These are phyloP conservation scores for Casaregolazyma lundiana DNA, from an alignment of 1,139 yeast genomes.

Conservation along the genomic window DNA sequence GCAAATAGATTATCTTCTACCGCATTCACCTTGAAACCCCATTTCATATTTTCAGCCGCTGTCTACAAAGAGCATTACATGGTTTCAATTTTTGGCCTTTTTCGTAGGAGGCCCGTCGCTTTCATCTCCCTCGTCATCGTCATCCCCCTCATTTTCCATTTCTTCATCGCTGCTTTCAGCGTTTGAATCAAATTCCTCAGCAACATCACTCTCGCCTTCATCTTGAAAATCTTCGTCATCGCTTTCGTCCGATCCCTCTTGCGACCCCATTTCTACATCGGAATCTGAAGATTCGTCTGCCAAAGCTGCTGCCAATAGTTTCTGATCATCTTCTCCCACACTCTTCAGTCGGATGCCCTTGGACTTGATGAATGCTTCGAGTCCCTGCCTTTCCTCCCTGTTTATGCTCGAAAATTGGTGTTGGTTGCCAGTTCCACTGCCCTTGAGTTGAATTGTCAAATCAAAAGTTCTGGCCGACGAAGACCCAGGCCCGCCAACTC, in stretches of 20 bases:
- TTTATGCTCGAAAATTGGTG: slow-evolving; percentile 87
- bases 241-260: slow-evolving; percentile 53
- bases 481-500: slow-evolving; percentile 77
- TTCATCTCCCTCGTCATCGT: slow-evolving; percentile 21
- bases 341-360: slow-evolving; percentile 80
- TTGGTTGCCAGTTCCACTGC: slow-evolving; percentile 49
- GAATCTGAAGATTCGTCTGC: slow-evolving; percentile 61
- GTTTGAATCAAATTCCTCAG: slow-evolving; percentile 85
- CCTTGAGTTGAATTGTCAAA: slow-evolving; percentile 68
- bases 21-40: too few species aligned
- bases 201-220: slow-evolving; percentile 69
- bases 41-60: too few species aligned
- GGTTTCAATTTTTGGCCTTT: slow-evolving; percentile 14
- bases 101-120: slow-evolving; percentile 25
- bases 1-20: too few species aligned
- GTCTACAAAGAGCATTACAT: not conserved
- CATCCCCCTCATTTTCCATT: slow-evolving; percentile 42
- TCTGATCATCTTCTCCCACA: slow-evolving; percentile 85
- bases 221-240: slow-evolving; percentile 55
- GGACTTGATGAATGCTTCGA: slow-evolving; percentile 71
- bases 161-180: slow-evolving; percentile 46
- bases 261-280: slow-evolving; percentile 35
- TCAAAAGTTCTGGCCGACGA: slow-evolving; percentile 85
- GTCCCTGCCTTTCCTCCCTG: slow-evolving; percentile 78
- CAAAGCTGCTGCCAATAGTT: slow-evolving; percentile 70